Evolutionary conservation across 805 yeast genomes (phyloP).

Genomic region (Yarrowia sp.): DNA sequence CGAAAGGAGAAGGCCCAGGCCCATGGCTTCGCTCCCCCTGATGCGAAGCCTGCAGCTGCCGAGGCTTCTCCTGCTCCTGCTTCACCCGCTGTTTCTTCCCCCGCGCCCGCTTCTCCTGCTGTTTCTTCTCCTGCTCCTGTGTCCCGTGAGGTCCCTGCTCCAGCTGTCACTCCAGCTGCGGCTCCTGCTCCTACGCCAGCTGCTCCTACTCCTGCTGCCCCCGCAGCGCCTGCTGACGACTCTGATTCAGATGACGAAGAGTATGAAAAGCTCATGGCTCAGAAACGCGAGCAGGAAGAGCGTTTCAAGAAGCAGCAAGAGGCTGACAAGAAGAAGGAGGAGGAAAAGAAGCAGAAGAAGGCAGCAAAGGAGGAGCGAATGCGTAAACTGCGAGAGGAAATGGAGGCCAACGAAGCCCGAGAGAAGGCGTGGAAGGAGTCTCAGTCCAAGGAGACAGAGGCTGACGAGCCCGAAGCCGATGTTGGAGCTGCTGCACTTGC

Average conservation of each 20-base stretch:
- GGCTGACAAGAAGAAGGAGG: conserved; percentile 37
- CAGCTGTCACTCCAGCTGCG: conserved; percentile 36
- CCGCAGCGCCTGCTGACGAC: conserved; percentile 26
- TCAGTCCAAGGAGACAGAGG: conserved; percentile 44
- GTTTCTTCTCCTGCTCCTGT: conserved; percentile 37
- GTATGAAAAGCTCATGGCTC: conserved; percentile 50
- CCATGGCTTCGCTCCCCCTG: conserved; percentile 43
- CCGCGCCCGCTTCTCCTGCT: conserved; percentile 36
- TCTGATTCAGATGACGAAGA: conserved; percentile 47
- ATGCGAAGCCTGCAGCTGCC: conserved; percentile 35
- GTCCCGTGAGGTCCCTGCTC: conserved; percentile 35
- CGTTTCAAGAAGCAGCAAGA: conserved; percentile 43
- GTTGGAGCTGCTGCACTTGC: conserved; percentile 18
- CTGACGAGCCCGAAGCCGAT: conserved; percentile 31
- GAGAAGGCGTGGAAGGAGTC: conserved; percentile 45
- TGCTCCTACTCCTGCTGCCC: conserved; percentile 1
- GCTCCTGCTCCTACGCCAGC: conserved; percentile 22
- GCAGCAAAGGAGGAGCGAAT: conserved; percentile 39
- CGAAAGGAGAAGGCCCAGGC: conserved; percentile 45
- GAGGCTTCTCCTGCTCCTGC: conserved; percentile 1
- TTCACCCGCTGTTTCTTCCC: conserved; percentile 15
- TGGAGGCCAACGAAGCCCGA: conserved; percentile 46
- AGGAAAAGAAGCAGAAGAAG: conserved; percentile 33
- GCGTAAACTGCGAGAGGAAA: conserved; percentile 42
- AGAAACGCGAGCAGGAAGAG: conserved; percentile 44